Evolutionary conservation across 139 green algal species (phyloP).

Genomic region (Chlamydomonas eustigma): DNA sequence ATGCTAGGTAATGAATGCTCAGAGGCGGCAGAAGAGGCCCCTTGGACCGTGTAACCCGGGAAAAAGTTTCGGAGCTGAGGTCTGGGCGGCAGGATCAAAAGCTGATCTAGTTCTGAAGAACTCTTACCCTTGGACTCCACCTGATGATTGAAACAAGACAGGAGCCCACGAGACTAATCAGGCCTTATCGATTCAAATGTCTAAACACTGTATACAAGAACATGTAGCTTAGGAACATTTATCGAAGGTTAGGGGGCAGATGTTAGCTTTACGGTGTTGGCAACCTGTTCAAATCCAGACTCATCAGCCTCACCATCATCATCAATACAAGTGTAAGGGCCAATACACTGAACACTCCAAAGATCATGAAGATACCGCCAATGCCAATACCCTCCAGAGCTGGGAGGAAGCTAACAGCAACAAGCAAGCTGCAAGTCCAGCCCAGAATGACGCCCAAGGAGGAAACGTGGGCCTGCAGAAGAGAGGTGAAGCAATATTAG

Average conservation of each 20-base stretch:
- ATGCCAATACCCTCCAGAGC: slow-evolving; percentile 7
- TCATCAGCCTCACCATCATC: neutral
- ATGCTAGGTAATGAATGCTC: neutral
- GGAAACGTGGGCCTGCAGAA: slow-evolving; percentile 38
- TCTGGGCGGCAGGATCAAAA: neutral
- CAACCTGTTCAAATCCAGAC: neutral
- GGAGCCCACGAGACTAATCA: no score
- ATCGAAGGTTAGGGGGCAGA: no score
- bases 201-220: no score
- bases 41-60: neutral
- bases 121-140: neutral
- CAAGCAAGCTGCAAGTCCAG: slow-evolving; percentile 44
- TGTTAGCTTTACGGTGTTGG: no score
- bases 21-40: neutral
- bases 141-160: neutral
- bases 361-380: slow-evolving; percentile 12
- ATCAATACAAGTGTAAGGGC: neutral
- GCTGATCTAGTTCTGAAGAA: neutral
- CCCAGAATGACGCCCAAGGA: slow-evolving; percentile 43
- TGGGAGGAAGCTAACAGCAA: slow-evolving; percentile 29
- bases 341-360: neutral
- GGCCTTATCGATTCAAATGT: no score
- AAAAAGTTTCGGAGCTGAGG: neutral
- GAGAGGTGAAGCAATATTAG: no score
- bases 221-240: no score